A percentile compares a stretch with the other conserved stretches of the same genome.
phyloP scores from a whole-genome alignment of 441 rosid species.

The Erodium moschatum region DNA sequence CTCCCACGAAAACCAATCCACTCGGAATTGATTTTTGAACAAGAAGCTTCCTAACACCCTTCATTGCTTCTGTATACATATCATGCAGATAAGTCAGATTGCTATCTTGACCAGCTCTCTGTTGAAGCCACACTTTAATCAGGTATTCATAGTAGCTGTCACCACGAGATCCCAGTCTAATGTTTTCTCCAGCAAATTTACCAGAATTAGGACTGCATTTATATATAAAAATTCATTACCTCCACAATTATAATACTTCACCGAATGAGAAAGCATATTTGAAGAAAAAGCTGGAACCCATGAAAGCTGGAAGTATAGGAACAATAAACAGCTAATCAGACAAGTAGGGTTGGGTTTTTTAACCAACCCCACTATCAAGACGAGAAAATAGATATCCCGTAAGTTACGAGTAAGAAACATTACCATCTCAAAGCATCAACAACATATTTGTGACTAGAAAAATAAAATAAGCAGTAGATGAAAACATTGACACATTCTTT shows the following conservation, averaged over 20 bases:
- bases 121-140: slow-evolving; percentile 93
- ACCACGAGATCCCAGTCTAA: slow-evolving; percentile 94
- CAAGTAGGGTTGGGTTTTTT: background rate
- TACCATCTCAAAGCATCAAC: background rate
- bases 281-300: background rate
- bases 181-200: slow-evolving; percentile 74
- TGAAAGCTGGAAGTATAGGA: background rate
- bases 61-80: slow-evolving; percentile 91
- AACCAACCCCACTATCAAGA: slow-evolving; percentile 5
- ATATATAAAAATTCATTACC: slow-evolving; percentile 5
- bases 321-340: slow-evolving; percentile 1
- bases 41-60: slow-evolving; percentile 73
- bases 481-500: background rate
- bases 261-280: background rate
- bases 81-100: slow-evolving; percentile 58
- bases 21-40: slow-evolving; percentile 74
- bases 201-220: slow-evolving; percentile 77
- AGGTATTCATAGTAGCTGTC: slow-evolving; percentile 97
- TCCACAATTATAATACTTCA: background rate
- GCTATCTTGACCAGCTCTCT: slow-evolving; percentile 35
- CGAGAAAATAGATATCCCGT: background rate
- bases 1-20: slow-evolving; percentile 83
- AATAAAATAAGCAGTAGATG: background rate
- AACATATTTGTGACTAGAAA: background rate
- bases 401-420: background rate